Evolutionary conservation across 805 yeast genomes (phyloP), one percentile per base, ranked within the genome.

Genomic region (Saturnispora halmiae): DNA sequence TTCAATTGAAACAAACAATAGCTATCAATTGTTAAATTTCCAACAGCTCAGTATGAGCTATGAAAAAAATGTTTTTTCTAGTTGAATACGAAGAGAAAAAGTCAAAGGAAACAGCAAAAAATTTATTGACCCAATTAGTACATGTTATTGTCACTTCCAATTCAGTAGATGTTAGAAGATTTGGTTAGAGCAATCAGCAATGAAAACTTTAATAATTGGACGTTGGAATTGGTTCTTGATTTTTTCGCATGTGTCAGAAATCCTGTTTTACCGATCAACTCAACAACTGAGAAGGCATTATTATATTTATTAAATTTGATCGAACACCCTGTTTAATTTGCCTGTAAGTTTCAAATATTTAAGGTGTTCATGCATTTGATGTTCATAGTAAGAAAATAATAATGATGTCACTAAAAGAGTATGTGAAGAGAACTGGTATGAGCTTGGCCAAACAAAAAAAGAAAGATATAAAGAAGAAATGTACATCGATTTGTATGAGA

Each of bases 241-340:
- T 78, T 87, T 2, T 90, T 90, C 58, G 65, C 80, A 0, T 79
- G 92, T 57, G 80, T 90, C 31, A 71, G 98, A 49, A 96, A 88
- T 54, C 70, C 79, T n/a, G 68, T 84, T 36, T 85, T 90, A 54
- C 96, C 98, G 4, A 79, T 90, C 50, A 88, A 87, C 53, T 69
- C 92, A 46, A 96, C 96, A 1, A 95, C 95, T 6, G 98, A 90
- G 59, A 85, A 85, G 64, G 87, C 94, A 1, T 87, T 73, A 58
- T 58, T 88, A 49, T 75, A 84, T 2, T 56, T 86, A 14, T 81
- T 87, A 61, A 67, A 72, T 36, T 65, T 90, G 51, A 79, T 83
- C 25, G 84, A 80, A 21, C 35, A 34, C 18, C 56, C 72, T 63
- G 59, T 46, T 1, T 55, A 60, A 20, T 86, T 84, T 64, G 72